Evolutionary conservation across 352 stramenopile species (phyloP).

Genomic region (Pythium periplocum): DNA sequence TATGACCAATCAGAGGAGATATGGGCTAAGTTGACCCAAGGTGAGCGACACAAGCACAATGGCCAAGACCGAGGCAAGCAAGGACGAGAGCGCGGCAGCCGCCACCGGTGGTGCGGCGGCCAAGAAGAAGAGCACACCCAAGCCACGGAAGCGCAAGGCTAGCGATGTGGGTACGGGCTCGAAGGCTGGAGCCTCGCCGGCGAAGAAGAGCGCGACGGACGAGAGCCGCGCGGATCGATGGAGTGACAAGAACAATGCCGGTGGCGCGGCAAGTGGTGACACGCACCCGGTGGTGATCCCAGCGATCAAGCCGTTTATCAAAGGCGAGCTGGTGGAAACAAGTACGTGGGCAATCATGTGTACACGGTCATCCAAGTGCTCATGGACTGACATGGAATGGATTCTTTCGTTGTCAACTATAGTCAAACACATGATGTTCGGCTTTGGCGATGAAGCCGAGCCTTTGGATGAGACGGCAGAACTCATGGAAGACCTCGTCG

Average conservation of each 20-base stretch:
- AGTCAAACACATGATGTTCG: slow-evolving; percentile 90
- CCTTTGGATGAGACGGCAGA: slow-evolving; percentile 67
- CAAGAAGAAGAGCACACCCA: slow-evolving; percentile 73
- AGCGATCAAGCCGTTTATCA: slow-evolving; percentile 65
- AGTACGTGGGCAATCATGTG: slow-evolving; percentile 38
- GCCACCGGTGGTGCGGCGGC: slow-evolving; percentile 1
- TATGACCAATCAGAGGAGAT: slow-evolving; percentile 7
- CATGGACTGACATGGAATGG: too few relatives aligned
- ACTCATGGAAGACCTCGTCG: slow-evolving; percentile 83
- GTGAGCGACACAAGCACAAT: slow-evolving; percentile 1
- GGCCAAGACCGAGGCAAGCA: slow-evolving; percentile 20
- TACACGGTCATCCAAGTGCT: too few relatives aligned
- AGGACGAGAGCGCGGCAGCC: slow-evolving; percentile 6
- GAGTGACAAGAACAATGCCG: slow-evolving; percentile 5
- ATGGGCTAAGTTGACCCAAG: not conserved
- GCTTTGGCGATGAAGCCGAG: slow-evolving; percentile 74
- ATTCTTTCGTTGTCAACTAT: not conserved
- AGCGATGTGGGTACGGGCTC: slow-evolving; percentile 41
- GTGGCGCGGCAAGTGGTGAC: slow-evolving; percentile 8
- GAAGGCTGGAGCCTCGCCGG: slow-evolving; percentile 26
- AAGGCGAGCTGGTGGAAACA: slow-evolving; percentile 74
- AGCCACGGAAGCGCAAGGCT: slow-evolving; percentile 69
- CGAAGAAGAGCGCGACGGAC: slow-evolving; percentile 32
- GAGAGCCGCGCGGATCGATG: slow-evolving; percentile 13
- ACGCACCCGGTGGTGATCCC: slow-evolving; percentile 2